Evolutionary conservation across 1,139 yeast species (phyloP).

Genomic region (Geotrichum klebahnii): DNA sequence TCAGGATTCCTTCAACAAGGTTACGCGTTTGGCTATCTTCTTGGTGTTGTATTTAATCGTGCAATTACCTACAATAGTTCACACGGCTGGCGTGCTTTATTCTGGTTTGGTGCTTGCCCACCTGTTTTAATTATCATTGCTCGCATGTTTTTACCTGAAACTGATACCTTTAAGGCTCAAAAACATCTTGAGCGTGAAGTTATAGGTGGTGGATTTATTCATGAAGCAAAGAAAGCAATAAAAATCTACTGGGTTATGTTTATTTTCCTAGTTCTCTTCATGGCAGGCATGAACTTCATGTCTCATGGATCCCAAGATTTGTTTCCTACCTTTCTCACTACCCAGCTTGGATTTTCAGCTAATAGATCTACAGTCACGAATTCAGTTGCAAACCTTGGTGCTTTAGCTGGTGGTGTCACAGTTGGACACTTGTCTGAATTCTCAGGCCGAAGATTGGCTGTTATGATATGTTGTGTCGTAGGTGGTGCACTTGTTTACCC

Average conservation of each 20-base stretch:
- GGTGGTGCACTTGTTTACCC: constrained; percentile 70
- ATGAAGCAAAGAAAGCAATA: constrained; percentile 34
- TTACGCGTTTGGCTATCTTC: constrained; percentile 63
- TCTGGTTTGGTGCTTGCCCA: constrained; percentile 76
- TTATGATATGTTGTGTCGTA: constrained; percentile 55
- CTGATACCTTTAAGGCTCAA: constrained; percentile 50
- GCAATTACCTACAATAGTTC: constrained; percentile 48
- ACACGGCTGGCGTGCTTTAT: constrained; percentile 69
- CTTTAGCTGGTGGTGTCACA: constrained; percentile 59
- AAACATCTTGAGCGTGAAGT: constrained; percentile 35
- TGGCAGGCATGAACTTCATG: constrained; percentile 65
- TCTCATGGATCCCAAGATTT: constrained; percentile 74
- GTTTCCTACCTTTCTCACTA: constrained; percentile 59
- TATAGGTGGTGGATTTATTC: constrained; percentile 34
- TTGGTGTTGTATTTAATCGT: constrained; percentile 61
- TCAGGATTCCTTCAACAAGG: constrained; percentile 71
- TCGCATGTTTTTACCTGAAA: constrained; percentile 57
- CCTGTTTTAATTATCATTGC: constrained; percentile 54
- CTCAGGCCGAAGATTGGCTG: constrained; percentile 56
- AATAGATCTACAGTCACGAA: constrained; percentile 63
- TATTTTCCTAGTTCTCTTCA: constrained; percentile 51
- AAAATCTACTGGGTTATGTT: constrained; percentile 42
- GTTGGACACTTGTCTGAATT: constrained; percentile 60
- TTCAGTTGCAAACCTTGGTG: constrained; percentile 68
- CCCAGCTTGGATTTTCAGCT: constrained; percentile 49